A percentile compares a stretch with the other conserved stretches of the same genome.
Conservation (phyloP, 768 basidiomycete genomes). For the Suillus paluster region DNA sequence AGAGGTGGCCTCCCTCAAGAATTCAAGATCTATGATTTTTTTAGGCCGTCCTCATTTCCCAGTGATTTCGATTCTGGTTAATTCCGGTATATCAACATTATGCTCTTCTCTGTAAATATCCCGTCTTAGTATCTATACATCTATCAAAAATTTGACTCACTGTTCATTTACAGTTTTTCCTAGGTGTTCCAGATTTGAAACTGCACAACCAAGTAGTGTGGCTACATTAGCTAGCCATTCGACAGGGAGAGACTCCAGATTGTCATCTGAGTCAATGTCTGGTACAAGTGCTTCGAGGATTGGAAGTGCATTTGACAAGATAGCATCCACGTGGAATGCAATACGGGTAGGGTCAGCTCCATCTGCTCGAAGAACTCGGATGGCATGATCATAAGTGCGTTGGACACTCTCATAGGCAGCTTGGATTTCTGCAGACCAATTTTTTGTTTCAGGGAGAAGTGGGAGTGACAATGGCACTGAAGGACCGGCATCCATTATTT, state of each 20-base stretch:
- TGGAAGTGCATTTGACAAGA: conserved; percentile 11
- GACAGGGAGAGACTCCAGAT: neutral
- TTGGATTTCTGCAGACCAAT: conserved; percentile 16
- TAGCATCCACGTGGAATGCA: conserved; percentile 20
- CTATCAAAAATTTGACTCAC: conserved; percentile 1
- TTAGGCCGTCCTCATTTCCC: conserved; percentile 15
- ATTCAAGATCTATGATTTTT: conserved; percentile 13
- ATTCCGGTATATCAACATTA: neutral
- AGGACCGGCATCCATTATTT: neutral
- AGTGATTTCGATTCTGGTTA: conserved; percentile 4
- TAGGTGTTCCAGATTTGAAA: conserved; percentile 4
- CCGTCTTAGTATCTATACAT: neutral
- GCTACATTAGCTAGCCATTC: conserved; percentile 16
- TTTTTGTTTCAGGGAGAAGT: conserved; percentile 11
- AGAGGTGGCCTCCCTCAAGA: conserved; percentile 16
- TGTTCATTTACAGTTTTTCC: neutral
- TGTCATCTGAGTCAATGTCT: neutral
- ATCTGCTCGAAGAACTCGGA: conserved; percentile 12
- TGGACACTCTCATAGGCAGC: conserved; percentile 16
- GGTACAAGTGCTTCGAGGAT: conserved; percentile 15
- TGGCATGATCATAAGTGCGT: conserved; percentile 13
- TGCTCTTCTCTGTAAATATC: neutral
- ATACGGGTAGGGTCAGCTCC: conserved; percentile 18
- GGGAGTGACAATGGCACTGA: conserved; percentile 12
- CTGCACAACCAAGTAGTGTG: conserved; percentile 9